Evolutionary conservation across 139 green algal species (phyloP), one percentile per base, ranked within the genome.

Genomic region (Chlamydomonas eustigma): DNA sequence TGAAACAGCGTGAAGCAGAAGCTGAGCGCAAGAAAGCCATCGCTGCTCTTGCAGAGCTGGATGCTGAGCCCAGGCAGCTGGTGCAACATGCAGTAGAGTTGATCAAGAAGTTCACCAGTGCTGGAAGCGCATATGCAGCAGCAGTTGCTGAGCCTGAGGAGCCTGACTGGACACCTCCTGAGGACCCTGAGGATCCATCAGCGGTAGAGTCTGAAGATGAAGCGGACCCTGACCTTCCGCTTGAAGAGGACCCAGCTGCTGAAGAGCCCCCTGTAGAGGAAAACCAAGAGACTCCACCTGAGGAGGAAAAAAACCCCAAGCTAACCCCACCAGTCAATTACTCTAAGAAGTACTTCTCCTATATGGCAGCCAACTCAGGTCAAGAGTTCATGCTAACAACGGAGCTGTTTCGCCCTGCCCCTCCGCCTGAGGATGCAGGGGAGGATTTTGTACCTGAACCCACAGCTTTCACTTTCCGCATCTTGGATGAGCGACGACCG

Each of bases 401-500:
- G 32, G 75, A 86, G 64, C 67, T 90, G 36, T 37, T 33, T 31
- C 77, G 86, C 25, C 86, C 81, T 0, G 39, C 50, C 12, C 78
- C 83, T 34, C 78, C 51, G 22, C 37, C 74, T 1, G 79, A 85
- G 64, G 80, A 88, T 12, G 79, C 66, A n/a, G 76, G 73, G 3
- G 79, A 81, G 50, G 83, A 81, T 22, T 30, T 4, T 32, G 75
- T 71, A 31, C 72, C 78, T 3, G 76, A 79, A 30, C 78, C 81
- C 1, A 28, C 78, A 65, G 78, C 84, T 18, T 75, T 86, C 25
- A 89, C 82, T 0, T 89, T 88, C 74, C 76, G 73, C n/a, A 82
- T 91, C n/a, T 76, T 91, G 79, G 87, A 91, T 31, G 87, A 91
- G 78, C 66, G 79, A 32, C 39, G 85, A 39, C 87, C 87, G 4